phyloP scores from a whole-genome alignment of 2,329 filamentous ascomycete species.

The Diaporthe sp. region DNA sequence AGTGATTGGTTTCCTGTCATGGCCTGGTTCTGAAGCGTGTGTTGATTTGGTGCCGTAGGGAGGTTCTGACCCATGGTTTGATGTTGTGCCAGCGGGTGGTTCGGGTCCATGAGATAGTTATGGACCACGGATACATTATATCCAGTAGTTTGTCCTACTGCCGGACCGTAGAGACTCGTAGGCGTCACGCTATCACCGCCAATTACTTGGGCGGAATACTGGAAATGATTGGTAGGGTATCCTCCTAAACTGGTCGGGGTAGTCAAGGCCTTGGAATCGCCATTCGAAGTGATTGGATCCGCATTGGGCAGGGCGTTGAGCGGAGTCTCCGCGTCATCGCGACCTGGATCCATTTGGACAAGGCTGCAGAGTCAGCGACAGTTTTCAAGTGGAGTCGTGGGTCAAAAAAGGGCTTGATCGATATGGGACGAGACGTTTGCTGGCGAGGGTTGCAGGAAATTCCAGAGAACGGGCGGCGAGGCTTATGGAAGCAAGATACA shows the following conservation, averaged over 20 bases:
- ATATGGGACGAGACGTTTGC: not conserved
- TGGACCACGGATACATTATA: not conserved
- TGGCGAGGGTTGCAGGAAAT: too few relatives aligned
- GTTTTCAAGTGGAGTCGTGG: not conserved
- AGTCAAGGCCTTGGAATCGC: not conserved
- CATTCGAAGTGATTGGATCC: not conserved
- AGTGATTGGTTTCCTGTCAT: too few relatives aligned
- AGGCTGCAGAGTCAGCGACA: not conserved
- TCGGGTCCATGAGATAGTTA: not conserved
- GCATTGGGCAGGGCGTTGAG: not conserved
- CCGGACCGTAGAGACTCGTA: not conserved
- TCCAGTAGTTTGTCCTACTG: not conserved
- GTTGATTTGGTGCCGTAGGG: not conserved
- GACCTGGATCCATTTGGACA: not conserved
- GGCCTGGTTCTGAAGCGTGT: too few relatives aligned
- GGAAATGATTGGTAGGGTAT: not conserved
- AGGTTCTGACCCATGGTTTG: not conserved
- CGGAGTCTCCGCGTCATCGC: too few relatives aligned
- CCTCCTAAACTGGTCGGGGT: not conserved
- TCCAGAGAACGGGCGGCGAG: not conserved
- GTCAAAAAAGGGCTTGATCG: not conserved
- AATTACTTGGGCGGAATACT: too few relatives aligned
- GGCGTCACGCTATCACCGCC: too few relatives aligned
- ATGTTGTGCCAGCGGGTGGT: not conserved
- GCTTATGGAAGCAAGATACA: too few relatives aligned